phyloP scores from a whole-genome alignment of 2,329 filamentous ascomycete genomes.

The Clonostachys rosea region DNA sequence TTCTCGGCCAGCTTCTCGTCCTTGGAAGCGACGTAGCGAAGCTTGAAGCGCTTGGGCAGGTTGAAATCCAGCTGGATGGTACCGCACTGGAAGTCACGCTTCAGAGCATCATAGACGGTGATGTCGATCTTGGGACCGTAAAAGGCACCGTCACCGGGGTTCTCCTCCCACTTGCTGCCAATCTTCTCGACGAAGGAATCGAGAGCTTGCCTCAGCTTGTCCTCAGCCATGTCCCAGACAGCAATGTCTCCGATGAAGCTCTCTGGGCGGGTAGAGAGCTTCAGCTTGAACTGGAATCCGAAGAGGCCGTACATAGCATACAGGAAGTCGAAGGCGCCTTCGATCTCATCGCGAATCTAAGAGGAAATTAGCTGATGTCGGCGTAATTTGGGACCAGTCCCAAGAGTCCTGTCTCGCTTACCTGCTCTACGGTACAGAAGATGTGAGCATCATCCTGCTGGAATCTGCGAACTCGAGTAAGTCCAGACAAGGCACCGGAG shows the following conservation, averaged over 20 bases:
- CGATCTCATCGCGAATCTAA: constrained; percentile 49
- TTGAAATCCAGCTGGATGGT: constrained; percentile 96
- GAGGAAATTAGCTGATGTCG: not conserved
- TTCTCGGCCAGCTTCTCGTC: constrained; percentile 30
- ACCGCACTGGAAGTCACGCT: constrained; percentile 56
- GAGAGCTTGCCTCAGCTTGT: constrained; percentile 72
- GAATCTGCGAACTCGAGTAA: constrained; percentile 91
- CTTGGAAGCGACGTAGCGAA: constrained; percentile 46
- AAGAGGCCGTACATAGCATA: constrained; percentile 64
- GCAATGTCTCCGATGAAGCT: constrained; percentile 83
- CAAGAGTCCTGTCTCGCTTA: constrained; percentile 5
- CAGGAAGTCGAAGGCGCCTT: constrained; percentile 83
- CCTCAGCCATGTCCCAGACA: constrained; percentile 87
- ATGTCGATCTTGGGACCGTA: constrained; percentile 99
- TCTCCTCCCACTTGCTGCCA: constrained; percentile 77
- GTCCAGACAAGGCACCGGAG: constrained; percentile 82
- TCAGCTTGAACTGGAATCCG: constrained; percentile 75
- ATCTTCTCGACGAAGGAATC: constrained; percentile 63
- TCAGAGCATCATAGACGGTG: constrained; percentile 82
- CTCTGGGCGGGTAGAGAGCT: constrained; percentile 85
- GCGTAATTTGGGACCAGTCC: not conserved
- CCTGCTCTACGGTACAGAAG: constrained; percentile 61
- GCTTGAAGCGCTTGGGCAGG: constrained; percentile 44
- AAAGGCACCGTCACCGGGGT: constrained; percentile 94
- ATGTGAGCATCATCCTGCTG: constrained; percentile 96